Conservation (phyloP, 2,329 filamentous ascomycete genomes). For the Claviceps humidiphila region DNA sequence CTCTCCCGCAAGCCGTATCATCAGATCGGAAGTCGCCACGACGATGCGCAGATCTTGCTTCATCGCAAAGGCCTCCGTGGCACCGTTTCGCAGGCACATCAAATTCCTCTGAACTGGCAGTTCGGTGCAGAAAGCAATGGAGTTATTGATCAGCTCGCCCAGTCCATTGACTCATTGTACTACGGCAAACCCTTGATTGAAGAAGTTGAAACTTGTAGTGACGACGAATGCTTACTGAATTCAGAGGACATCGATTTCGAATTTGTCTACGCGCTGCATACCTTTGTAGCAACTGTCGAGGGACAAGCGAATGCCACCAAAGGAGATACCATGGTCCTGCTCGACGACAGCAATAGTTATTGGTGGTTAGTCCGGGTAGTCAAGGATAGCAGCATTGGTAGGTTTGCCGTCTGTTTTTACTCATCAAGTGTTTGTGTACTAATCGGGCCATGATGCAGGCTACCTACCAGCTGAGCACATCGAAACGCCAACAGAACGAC, state of each 20-base stretch:
- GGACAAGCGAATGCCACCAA: conserved; percentile 97
- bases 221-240: conserved; percentile 74
- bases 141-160: neutral
- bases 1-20: neutral
- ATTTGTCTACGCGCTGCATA: conserved; percentile 96
- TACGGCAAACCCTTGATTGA: conserved; percentile 27
- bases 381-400: conserved; percentile 89
- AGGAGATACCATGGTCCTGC: conserved; percentile 94
- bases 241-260: conserved; percentile 99
- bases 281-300: conserved; percentile 94
- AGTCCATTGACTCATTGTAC: conserved; percentile 30
- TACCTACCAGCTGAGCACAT: conserved; percentile 97
- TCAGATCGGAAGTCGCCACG: neutral
- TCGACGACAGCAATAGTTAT: conserved; percentile 98
- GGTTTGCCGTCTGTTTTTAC: conserved; percentile 7
- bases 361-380: conserved; percentile 98
- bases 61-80: neutral
- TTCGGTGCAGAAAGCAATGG: neutral
- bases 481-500: conserved; percentile 87
- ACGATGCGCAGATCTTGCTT: neutral
- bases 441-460: conserved; percentile 36
- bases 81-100: neutral
- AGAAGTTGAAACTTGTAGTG: conserved; percentile 56
- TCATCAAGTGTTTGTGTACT: neutral
- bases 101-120: neutral